Base-by-base conservation (phyloP, 2,329 filamentous ascomycete genomes). In the Aspergillus sp. region DNA sequence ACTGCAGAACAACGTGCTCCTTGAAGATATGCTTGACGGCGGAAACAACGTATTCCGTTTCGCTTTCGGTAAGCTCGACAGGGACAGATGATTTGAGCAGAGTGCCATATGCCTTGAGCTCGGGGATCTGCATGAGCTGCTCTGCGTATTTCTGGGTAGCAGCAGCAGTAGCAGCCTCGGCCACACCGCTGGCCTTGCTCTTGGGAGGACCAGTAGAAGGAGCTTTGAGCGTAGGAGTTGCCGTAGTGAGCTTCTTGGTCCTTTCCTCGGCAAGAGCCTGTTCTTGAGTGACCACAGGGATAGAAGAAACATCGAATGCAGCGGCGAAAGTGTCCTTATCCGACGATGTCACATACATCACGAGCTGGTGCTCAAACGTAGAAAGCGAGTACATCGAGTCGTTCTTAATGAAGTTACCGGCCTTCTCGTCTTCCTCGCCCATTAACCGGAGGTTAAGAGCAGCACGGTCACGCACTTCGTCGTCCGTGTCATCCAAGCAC, bases 21-120 rank as follows among this genome's bases (percentile, higher is more conserved):
- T 95, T 95, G 83, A 96, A 98, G 62, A 98, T 83, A 67, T 98
- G 93, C 77, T 98, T 98, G 70, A 96, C 81, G 19, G 93, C 84
- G 32, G 81, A 84, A 51, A 98, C 93, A 44, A 96, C 90, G 61
- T 98, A 98, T 70, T 98, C 93, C 17, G 91, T 97, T 72, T 97
- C 93, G 46, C 89, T 88, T 69, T 98, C 93, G 15, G 93, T 97
- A 53, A 98, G 83, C 70, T 96, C 91, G 57, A 95, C 82, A 44
- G 86, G 74, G 22, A 82, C 72, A 50, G 89, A 95, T 39, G 90
- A 96, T 75, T 96, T 97, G 75, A 98, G 86, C 10, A 97, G 82
- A 55, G 79, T 80, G 60, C 93, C 93, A 67, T 95, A 95, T 55
- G 86, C 83, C 64, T 86, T 86, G 76, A 98, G 83, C 68, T 97